A percentile compares a stretch with the other conserved stretches of the same genome.
Conservation (phyloP, 768 basidiomycete genomes). For the Tephrocybe sp. region DNA sequence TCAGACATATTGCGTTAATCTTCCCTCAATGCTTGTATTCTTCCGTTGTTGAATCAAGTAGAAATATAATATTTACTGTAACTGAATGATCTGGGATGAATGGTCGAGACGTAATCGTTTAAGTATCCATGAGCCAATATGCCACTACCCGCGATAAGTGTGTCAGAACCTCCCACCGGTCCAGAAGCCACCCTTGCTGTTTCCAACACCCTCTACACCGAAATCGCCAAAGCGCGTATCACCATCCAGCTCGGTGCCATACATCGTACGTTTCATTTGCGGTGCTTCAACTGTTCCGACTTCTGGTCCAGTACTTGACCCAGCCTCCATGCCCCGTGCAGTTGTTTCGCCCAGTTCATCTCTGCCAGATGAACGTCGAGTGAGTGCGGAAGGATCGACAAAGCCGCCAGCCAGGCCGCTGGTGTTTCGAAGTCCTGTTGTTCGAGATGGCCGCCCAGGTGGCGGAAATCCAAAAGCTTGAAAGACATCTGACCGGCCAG, state of each 20-base stretch:
- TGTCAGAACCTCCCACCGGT: constrained; percentile 44
- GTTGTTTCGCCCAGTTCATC: constrained; percentile 34
- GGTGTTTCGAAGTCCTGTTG: constrained; percentile 31
- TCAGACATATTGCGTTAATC: constrained; percentile 15
- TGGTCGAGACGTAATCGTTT: too few species aligned
- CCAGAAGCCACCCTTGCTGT: constrained; percentile 56
- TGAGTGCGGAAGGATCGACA: constrained; percentile 41
- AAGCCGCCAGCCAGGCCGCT: constrained; percentile 30
- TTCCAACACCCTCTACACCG: constrained; percentile 76
- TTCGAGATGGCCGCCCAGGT: constrained; percentile 37
- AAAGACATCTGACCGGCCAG: constrained; percentile 45
- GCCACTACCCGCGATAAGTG: neutral
- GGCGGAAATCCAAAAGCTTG: constrained; percentile 46
- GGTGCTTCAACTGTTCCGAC: constrained; percentile 29
- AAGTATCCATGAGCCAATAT: neutral
- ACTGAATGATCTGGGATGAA: too few species aligned
- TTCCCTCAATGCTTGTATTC: constrained; percentile 13
- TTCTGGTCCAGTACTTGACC: constrained; percentile 24
- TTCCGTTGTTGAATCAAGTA: constrained; percentile 20
- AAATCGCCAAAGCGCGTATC: constrained; percentile 88
- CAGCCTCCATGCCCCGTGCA: constrained; percentile 36
- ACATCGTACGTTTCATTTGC: constrained; percentile 71
- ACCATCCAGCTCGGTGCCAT: constrained; percentile 78
- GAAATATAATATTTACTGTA: neutral
- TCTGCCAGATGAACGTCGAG: constrained; percentile 24